Conservation (phyloP, 257 asterid genomes). For the Nicotiana tabacum region DNA sequence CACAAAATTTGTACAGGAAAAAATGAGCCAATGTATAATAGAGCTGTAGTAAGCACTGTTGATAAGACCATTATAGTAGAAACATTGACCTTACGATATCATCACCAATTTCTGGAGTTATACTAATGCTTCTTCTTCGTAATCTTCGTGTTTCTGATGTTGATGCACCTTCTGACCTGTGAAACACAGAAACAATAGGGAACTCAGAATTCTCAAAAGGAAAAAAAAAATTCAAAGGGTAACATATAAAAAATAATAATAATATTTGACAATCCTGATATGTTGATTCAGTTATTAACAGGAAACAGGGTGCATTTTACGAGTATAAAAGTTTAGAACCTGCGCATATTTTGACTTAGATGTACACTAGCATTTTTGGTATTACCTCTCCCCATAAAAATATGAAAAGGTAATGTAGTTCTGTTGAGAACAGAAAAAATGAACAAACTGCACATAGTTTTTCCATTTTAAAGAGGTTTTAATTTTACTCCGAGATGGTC, state of each 20-base stretch:
- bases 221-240: too few species aligned
- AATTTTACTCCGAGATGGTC: not conserved
- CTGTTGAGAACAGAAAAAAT: not conserved
- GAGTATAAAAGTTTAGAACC: not conserved
- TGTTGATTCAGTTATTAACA: not conserved
- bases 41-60: not conserved
- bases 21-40: not conserved
- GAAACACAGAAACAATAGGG: not conserved
- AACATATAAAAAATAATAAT: too few species aligned
- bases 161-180: constrained; percentile 90
- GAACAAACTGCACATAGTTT: not conserved
- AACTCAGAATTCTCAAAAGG: not conserved
- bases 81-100: constrained; percentile 84
- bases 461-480: not conserved
- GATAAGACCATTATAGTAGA: not conserved
- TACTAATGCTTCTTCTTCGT: constrained; percentile 92
- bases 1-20: not conserved
- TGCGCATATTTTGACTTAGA: not conserved
- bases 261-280: not conserved
- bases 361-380: not conserved
- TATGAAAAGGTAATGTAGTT: not conserved
- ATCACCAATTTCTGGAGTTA: constrained; percentile 96
- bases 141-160: constrained; percentile 64
- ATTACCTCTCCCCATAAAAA: not conserved
- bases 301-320: not conserved